Evolutionary conservation across 2,329 filamentous ascomycete genomes (phyloP).

Genomic region (Sporothrix brunneoviolacea): DNA sequence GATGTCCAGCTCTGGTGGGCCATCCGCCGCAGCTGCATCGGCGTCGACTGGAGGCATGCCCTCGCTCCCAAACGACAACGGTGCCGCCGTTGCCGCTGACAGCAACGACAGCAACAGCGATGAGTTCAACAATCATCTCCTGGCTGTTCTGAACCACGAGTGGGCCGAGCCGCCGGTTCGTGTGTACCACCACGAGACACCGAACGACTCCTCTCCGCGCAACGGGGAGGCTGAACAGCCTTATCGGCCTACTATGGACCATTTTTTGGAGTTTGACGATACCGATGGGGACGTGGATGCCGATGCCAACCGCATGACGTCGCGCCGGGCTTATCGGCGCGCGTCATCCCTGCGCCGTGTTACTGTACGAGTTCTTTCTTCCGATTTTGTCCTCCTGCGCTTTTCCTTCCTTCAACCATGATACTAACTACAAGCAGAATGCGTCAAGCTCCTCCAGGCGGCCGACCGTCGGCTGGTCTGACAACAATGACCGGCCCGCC

Average conservation of each 20-base stretch:
- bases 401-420: not conserved
- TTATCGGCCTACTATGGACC: not conserved
- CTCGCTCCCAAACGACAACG: too few relatives aligned
- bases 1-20: too few relatives aligned
- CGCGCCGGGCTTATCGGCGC: not conserved
- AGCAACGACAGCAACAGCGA: not conserved
- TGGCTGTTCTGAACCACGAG: too few relatives aligned
- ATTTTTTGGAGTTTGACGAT: constrained; percentile 3
- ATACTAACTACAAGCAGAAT: constrained; percentile 7
- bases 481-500: not conserved
- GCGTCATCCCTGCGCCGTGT: constrained; percentile 10
- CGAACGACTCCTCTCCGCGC: not conserved
- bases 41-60: too few relatives aligned
- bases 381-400: not conserved
- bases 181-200: too few relatives aligned
- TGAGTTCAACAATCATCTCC: not conserved
- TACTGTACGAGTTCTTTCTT: not conserved
- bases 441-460: constrained; percentile 1
- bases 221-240: not conserved
- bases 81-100: not conserved
- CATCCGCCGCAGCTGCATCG: too few relatives aligned
- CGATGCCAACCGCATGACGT: not conserved
- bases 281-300: not conserved
- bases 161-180: too few relatives aligned
- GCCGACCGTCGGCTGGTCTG: constrained; percentile 10